These are phyloP conservation scores for Tinospora cordifolia DNA, from an alignment of 164 flowering plant genomes.

Conservation along the genomic window DNA sequence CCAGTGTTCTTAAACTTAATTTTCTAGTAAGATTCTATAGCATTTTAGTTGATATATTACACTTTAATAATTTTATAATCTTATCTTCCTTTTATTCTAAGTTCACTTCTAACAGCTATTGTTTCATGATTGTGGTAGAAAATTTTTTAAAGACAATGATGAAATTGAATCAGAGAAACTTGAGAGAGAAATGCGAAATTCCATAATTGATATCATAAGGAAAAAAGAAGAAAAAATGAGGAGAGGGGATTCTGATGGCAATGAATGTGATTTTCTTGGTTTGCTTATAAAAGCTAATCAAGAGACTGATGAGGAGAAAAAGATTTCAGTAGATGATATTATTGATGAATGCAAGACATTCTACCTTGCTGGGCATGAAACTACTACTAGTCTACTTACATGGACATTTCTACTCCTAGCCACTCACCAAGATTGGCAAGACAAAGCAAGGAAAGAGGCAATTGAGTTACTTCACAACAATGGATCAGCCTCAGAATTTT, in stretches of 20 bases:
- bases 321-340: conserved; percentile 29
- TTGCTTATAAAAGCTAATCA: conserved; percentile 24
- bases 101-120: not conserved
- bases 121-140: conserved; percentile 6
- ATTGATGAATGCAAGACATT: conserved; percentile 53
- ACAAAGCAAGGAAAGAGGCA: conserved; percentile 37
- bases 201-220: conserved; percentile 22
- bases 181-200: conserved; percentile 24
- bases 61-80: no score
- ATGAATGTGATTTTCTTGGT: conserved; percentile 31
- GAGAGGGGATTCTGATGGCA: conserved; percentile 7
- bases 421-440: conserved; percentile 38
- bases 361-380: conserved; percentile 50
- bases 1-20: not conserved
- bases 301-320: conserved; percentile 15
- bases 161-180: conserved; percentile 32
- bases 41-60: no score
- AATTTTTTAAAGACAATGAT: conserved; percentile 17
- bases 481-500: conserved; percentile 19
- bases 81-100: not conserved
- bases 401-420: conserved; percentile 40
- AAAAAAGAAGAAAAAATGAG: conserved; percentile 21
- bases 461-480: conserved; percentile 21
- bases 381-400: conserved; percentile 27
- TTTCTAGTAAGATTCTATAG: no score